Evolutionary conservation across 768 basidiomycete genomes (phyloP), one percentile per base, ranked within the genome.

Genomic region (Mrakia gelida): DNA sequence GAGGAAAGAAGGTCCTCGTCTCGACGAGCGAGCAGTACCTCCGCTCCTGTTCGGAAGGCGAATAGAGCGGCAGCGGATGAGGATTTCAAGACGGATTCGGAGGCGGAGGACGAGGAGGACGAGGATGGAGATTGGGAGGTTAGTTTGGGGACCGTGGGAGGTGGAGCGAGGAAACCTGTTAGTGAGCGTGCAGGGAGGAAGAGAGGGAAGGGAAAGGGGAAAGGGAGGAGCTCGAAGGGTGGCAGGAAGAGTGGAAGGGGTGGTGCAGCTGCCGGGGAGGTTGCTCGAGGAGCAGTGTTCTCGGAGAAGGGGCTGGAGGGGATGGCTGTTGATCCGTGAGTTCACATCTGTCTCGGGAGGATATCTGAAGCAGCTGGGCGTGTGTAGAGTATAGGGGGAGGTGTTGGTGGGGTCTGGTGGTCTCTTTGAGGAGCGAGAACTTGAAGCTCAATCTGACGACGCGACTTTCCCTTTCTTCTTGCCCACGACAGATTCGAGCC

Each of bases 401-500:
- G 8, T 4, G 65, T 3, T 18, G 6, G 65, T 32, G 18, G 1
- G 18, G 49, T 38, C 4, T 2, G 49, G 49, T 52, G n/a, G 16
- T 5, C 49, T 52, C 8, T 38, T 3, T 38, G 38, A 52, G 18
- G 49, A 52, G 49, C 7, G 49, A 21, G 7, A 21, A 13, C 4
- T 4, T 7, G 49, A 52, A 52, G 18, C 18, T 18, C 18, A 21
- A 52, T n/a, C 49, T 52, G 49, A 52, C 49, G 49, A 15, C 49
- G 49, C 49, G 18, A 18, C 49, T 52, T 30, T 23, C n/a, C n/a
- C 43, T 45, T 49, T 16, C 70, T 43, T 45, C 52, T 71, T 11
- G 18, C 34, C 45, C 43, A 3, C 30, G 4, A 18, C 52, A 73
- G 71, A 41, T 80, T 81, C 73, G 83, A 84, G 71, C 82, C 83